These are phyloP conservation scores for Chiua sp. DNA, from an alignment of 1,284 basidiomycete genomes.

Conservation along the genomic window DNA sequence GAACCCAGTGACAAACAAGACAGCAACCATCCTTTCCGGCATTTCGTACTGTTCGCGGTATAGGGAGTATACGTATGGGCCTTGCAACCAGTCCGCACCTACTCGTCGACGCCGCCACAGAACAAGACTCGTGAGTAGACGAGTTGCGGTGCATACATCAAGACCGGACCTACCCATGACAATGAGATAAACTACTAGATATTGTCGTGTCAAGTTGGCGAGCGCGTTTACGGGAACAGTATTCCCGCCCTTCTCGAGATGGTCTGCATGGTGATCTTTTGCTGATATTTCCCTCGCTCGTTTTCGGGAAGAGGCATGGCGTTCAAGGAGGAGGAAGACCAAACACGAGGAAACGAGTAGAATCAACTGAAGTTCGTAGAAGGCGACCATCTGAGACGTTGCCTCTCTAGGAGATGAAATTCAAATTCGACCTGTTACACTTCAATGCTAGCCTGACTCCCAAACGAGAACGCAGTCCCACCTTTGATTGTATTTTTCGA, in stretches of 20 bases:
- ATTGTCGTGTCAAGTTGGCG: slow-evolving; percentile 55
- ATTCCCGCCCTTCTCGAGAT: slow-evolving; percentile 42
- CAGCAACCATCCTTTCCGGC: slow-evolving; percentile 65
- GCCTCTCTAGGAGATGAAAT: background rate
- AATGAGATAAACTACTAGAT: slow-evolving; percentile 69
- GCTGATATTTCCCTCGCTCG: slow-evolving; percentile 22
- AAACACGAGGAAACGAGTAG: slow-evolving; percentile 51
- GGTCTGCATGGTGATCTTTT: slow-evolving; percentile 35
- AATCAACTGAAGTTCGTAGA: slow-evolving; percentile 61
- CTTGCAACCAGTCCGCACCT: slow-evolving; percentile 83
- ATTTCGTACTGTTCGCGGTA: slow-evolving; percentile 73
- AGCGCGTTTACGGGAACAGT: slow-evolving; percentile 33
- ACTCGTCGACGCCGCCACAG: background rate
- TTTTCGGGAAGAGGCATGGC: slow-evolving; percentile 43
- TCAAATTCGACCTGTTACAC: background rate
- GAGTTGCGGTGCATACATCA: background rate
- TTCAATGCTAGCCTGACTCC: background rate
- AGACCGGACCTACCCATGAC: slow-evolving; percentile 63
- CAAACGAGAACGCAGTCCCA: slow-evolving; percentile 5
- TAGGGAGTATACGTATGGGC: slow-evolving; percentile 75
- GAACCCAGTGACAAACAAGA: slow-evolving; percentile 77
- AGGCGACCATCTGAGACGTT: slow-evolving; percentile 34
- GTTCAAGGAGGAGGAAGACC: slow-evolving; percentile 53
- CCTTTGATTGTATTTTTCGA: slow-evolving; percentile 12
- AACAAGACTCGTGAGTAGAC: slow-evolving; percentile 5